phyloP scores from a whole-genome alignment of 768 basidiomycete genomes.

The Phaeolepiota aurea region DNA sequence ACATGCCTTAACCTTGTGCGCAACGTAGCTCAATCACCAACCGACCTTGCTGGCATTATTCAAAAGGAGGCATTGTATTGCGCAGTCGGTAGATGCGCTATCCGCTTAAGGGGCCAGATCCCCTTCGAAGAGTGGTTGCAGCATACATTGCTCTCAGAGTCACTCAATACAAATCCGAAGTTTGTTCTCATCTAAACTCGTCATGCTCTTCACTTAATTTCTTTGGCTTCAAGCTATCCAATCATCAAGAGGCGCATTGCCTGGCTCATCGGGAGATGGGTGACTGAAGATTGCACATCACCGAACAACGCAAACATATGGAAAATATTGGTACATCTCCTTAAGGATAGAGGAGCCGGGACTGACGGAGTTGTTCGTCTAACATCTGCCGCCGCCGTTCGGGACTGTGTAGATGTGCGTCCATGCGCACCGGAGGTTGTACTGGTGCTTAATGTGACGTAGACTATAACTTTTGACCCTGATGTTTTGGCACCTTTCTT shows the following conservation, averaged over 20 bases:
- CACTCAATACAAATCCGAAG: conserved; percentile 50
- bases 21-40: conserved; percentile 32
- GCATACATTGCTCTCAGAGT: conserved; percentile 51
- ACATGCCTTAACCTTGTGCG: background rate
- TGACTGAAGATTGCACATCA: conserved; percentile 55
- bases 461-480: conserved; percentile 62
- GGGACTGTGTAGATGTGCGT: conserved; percentile 81
- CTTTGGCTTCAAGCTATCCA: conserved; percentile 50
- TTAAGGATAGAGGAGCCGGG: conserved; percentile 59
- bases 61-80: conserved; percentile 87
- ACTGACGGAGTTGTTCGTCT: conserved; percentile 83
- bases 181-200: conserved; percentile 18
- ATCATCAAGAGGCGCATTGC: conserved; percentile 94
- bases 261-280: conserved; percentile 90
- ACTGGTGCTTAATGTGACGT: too few species aligned
- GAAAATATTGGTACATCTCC: conserved; percentile 72
- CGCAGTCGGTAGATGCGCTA: conserved; percentile 77
- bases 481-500: conserved; percentile 65
- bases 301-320: conserved; percentile 62
- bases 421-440: too few species aligned
- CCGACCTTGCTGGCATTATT: conserved; percentile 50
- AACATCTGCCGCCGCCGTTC: conserved; percentile 72
- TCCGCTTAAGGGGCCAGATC: conserved; percentile 50
- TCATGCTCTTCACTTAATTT: conserved; percentile 3
- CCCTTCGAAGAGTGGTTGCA: conserved; percentile 68